These are phyloP conservation scores for Globisporangium okanoganense DNA, from an alignment of 352 stramenopile species.

Conservation along the genomic window DNA sequence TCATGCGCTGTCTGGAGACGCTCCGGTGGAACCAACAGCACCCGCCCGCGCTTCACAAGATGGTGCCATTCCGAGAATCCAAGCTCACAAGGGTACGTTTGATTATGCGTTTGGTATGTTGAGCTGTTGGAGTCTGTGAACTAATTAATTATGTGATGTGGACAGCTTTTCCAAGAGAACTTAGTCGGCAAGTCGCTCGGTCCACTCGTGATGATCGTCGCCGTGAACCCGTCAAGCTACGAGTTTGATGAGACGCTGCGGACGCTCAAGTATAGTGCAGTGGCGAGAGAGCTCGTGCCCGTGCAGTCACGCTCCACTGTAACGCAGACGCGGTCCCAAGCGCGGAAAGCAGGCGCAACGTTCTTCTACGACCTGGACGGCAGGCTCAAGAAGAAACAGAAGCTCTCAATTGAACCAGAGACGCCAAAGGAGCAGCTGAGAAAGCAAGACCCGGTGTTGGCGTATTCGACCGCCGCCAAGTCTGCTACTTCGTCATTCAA, in stretches of 20 bases:
- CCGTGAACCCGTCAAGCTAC: constrained; percentile 90
- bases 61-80: constrained; percentile 97
- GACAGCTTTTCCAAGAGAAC: constrained; percentile 94
- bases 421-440: background rate
- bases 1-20: constrained; percentile 96
- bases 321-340: constrained; percentile 13
- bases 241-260: constrained; percentile 97
- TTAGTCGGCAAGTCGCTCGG: constrained; percentile 81
- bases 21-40: constrained; percentile 91
- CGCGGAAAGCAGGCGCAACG: constrained; percentile 13
- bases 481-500: background rate
- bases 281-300: constrained; percentile 90
- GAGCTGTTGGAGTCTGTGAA: background rate
- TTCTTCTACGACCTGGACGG: constrained; percentile 54
- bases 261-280: constrained; percentile 92
- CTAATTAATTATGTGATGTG: background rate
- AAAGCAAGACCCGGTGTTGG: constrained; percentile 6
- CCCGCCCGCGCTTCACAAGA: constrained; percentile 63
- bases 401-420: constrained; percentile 21
- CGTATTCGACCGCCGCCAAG: constrained; percentile 7
- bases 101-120: background rate
- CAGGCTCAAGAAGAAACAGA: constrained; percentile 38
- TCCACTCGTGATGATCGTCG: constrained; percentile 96
- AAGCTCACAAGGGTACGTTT: constrained; percentile 89
- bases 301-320: constrained; percentile 28